A percentile compares a stretch with the other conserved stretches of the same genome.
Evolutionary conservation across 129 eudicot species (phyloP).

Genomic region (Tagetes patula): DNA sequence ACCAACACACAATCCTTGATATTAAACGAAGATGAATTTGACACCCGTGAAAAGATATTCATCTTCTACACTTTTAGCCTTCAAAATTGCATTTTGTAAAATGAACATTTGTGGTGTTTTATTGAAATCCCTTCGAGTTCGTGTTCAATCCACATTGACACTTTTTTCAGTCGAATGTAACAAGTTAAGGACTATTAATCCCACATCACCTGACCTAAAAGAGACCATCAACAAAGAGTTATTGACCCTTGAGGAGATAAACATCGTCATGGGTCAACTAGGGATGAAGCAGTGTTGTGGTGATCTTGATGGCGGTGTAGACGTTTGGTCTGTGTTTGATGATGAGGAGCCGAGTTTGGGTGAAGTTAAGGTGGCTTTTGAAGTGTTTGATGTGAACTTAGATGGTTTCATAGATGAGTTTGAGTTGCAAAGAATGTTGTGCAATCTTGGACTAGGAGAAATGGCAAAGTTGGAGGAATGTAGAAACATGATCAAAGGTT

Average conservation of each 20-base stretch:
- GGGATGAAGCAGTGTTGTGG: conserved; percentile 14
- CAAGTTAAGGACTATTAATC: conserved; percentile 7
- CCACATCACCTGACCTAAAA: conserved; percentile 15
- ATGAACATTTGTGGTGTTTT: conserved; percentile 7
- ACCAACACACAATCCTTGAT: no score
- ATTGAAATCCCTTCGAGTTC: conserved; percentile 16
- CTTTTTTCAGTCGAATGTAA: conserved; percentile 14
- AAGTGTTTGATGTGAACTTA: conserved; percentile 59
- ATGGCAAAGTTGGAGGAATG: conserved; percentile 41
- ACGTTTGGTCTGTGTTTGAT: conserved; percentile 53
- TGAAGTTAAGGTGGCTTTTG: conserved; percentile 49
- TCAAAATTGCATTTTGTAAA: conserved; percentile 12
- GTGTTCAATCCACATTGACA: conserved; percentile 4
- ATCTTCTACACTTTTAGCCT: conserved; percentile 4
- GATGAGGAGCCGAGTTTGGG: conserved; percentile 43
- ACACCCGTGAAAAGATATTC: conserved; percentile 18
- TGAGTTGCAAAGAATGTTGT: conserved; percentile 48
- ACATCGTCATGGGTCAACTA: conserved; percentile 29
- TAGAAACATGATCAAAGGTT: conserved; percentile 47
- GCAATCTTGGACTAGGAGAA: conserved; percentile 34
- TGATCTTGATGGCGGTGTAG: conserved; percentile 7
- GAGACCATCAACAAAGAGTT: conserved; percentile 20
- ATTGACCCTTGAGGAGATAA: conserved; percentile 23
- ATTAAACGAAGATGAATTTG: neutral
- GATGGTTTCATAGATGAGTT: conserved; percentile 63